Base-by-base conservation (phyloP, 768 basidiomycete genomes). In the Candolleomyces efflorescens region DNA sequence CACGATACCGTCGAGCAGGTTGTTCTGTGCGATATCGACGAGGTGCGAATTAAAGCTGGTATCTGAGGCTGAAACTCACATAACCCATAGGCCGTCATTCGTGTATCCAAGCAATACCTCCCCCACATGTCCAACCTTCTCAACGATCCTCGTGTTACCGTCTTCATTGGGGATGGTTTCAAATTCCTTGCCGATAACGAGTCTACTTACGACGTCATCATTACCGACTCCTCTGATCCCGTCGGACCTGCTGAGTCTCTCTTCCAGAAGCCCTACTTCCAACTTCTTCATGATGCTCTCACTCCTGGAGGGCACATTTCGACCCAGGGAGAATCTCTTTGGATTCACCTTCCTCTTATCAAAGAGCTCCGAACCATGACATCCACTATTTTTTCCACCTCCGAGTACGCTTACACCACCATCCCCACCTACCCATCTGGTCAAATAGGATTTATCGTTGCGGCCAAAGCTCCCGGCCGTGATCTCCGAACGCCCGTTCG, bases 381-480 rank as follows among this genome's bases (percentile, higher is more conserved):
- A 43, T 77, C 82, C 55, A 73, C 75, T 47, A 73, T 97, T 59
- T 99, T 98, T 79, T 80, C 89, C 39, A 82, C 84, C 17, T 79
- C 86, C 41, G 89, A 93, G 67, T 99, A 97, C 70, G 97, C 94
- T 15, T 97, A 82, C 74, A 95, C 94, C 59, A 98, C 94, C 20
- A 95, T 98, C 63, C 96, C 96, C 0, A 97, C 95, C 15, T 99
- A 99, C 74, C 97, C 97, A 18, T 89, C 91, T n/a, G 97, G 97
- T 38, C 94, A 95, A 69, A 99, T 98, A 66, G 95, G 97, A 22
- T 95, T 95, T 75, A 81, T 95, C 63, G 78, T 98, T 47, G 92
- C 90, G 71, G 87, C 94, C 55, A 94, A 90, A 73, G 87, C 87
- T 26, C 72, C 76, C 15, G 78, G 75, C 24, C 80, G 91, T 53